Evolutionary conservation across 768 basidiomycete genomes (phyloP).

Genomic region (Termitomyces sp.): DNA sequence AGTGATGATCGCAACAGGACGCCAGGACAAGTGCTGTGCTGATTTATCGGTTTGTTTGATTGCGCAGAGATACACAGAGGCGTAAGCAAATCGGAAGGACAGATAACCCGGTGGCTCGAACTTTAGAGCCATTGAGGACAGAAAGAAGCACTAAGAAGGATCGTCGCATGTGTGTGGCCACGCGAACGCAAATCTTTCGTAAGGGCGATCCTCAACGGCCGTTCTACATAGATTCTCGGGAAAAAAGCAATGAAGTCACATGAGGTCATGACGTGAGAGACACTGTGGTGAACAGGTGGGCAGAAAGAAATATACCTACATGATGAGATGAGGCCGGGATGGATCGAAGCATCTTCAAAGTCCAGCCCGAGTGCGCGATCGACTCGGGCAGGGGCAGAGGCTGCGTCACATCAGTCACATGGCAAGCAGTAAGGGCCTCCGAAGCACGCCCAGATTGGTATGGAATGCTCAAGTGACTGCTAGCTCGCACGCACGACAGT

Average conservation of each 20-base stretch:
- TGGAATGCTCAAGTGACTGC: neutral
- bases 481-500: neutral
- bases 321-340: neutral
- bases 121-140: neutral
- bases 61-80: neutral
- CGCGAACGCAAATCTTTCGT: neutral
- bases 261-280: too few species aligned
- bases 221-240: too few species aligned
- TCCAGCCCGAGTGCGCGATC: neutral
- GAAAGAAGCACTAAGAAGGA: neutral
- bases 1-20: neutral
- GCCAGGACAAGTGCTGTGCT: neutral
- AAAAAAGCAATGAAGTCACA: too few species aligned
- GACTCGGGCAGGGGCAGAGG: neutral
- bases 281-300: too few species aligned
- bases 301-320: too few species aligned
- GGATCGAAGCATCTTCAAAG: neutral
- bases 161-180: neutral
- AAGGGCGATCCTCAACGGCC: neutral
- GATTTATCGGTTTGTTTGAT: neutral
- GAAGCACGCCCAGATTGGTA: neutral
- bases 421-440: neutral
- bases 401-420: constrained; percentile 3
- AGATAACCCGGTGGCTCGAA: neutral
- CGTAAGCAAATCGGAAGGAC: neutral